Conservation (phyloP, 2,329 filamentous ascomycete species). For the Phyllosticta citriasiana region DNA sequence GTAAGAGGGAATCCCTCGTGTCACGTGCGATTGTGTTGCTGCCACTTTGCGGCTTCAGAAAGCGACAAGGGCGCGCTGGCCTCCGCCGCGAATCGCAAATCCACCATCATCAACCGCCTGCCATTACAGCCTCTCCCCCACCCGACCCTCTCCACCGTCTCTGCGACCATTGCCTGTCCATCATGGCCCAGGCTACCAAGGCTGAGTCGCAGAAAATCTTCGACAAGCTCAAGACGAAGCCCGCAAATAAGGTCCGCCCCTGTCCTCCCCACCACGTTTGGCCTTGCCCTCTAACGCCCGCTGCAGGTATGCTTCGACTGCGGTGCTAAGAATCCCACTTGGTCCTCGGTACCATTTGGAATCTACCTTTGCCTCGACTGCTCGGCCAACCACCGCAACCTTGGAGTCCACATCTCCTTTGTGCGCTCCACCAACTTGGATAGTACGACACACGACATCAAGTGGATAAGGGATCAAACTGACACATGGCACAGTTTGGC, state of each 20-base stretch:
- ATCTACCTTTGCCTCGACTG: slow-evolving; percentile 98
- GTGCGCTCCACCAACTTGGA: slow-evolving; percentile 97
- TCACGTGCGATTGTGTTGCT: slow-evolving; percentile 3
- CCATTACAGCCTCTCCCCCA: not conserved
- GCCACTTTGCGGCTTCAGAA: slow-evolving; percentile 8
- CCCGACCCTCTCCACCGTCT: not conserved
- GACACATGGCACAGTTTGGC: slow-evolving; percentile 51
- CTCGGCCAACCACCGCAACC: slow-evolving; percentile 91
- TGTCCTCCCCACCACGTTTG: not conserved
- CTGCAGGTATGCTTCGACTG: slow-evolving; percentile 93
- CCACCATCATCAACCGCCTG: not conserved
- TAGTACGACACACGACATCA: slow-evolving; percentile 50
- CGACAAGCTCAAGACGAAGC: slow-evolving; percentile 90
- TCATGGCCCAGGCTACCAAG: slow-evolving; percentile 65
- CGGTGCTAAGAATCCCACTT: slow-evolving; percentile 93
- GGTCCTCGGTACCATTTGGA: slow-evolving; percentile 93
- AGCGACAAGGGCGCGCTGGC: not conserved
- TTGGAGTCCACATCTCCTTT: slow-evolving; percentile 98
- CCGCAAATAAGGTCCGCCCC: slow-evolving; percentile 71
- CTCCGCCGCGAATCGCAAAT: slow-evolving; percentile 5
- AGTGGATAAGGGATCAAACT: slow-evolving; percentile 40
- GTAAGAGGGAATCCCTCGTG: not conserved
- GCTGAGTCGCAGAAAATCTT: slow-evolving; percentile 95
- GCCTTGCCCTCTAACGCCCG: not conserved
- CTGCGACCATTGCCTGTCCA: slow-evolving; percentile 1